Conservation (phyloP, 1,284 basidiomycete genomes). For the Pseudozyma sp. region DNA sequence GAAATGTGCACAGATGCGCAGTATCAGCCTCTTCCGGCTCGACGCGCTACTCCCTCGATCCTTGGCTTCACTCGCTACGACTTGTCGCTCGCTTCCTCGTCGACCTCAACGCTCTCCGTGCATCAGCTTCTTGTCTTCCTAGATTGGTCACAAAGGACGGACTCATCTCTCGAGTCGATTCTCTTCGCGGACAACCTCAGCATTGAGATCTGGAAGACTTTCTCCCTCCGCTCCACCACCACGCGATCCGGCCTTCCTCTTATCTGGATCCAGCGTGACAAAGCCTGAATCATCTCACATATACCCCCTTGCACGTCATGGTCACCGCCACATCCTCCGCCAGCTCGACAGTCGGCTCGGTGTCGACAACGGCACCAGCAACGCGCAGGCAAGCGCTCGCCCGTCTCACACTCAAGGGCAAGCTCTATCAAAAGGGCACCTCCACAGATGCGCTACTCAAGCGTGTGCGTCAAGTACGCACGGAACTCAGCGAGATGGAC, state of each 20-base stretch:
- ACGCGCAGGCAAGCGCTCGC: constrained; percentile 38
- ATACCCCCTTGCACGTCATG: constrained; percentile 11
- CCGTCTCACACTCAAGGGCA: constrained; percentile 53
- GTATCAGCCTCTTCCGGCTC: too few species aligned
- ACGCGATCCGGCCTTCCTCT: neutral
- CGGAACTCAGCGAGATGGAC: constrained; percentile 83
- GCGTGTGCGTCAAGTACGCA: constrained; percentile 46
- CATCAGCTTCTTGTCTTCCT: too few species aligned
- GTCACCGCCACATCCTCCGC: constrained; percentile 29
- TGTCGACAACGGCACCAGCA: constrained; percentile 17
- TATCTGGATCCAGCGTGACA: neutral
- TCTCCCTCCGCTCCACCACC: neutral
- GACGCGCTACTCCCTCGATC: too few species aligned
- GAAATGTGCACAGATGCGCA: too few species aligned
- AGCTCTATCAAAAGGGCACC: constrained; percentile 50
- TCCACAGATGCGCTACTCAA: constrained; percentile 59
- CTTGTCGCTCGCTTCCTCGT: too few species aligned
- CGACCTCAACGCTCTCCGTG: too few species aligned
- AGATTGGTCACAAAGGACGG: too few species aligned
- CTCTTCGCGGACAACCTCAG: too few species aligned
- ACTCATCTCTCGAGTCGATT: too few species aligned
- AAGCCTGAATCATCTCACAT: neutral
- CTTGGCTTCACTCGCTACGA: too few species aligned
- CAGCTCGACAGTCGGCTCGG: constrained; percentile 25
- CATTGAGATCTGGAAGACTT: neutral